Evolutionary conservation across 257 asterid species (phyloP).

Genomic region (Nicotiana sylvestris): DNA sequence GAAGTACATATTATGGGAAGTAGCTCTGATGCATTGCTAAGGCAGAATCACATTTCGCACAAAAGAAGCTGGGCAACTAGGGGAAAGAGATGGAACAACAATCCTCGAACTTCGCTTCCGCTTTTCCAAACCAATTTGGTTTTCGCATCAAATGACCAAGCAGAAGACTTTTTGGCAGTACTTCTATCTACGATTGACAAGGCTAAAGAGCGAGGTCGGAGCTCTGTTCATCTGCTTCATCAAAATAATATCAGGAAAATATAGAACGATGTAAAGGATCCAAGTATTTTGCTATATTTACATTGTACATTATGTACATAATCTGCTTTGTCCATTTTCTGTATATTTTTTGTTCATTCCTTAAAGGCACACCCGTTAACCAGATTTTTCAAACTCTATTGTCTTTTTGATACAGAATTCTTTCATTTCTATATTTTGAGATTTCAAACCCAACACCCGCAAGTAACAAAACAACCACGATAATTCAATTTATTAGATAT

Average conservation of each 20-base stretch:
- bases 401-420: not conserved
- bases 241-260: slow-evolving; percentile 52
- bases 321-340: not conserved
- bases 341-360: not conserved
- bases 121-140: slow-evolving; percentile 61
- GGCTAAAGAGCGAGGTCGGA: slow-evolving; percentile 66
- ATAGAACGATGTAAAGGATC: not conserved
- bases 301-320: slow-evolving; percentile 1
- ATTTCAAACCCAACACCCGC: not conserved
- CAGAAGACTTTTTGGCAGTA: slow-evolving; percentile 55
- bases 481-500: too few species aligned
- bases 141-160: slow-evolving; percentile 44
- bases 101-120: slow-evolving; percentile 49
- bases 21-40: slow-evolving; percentile 43
- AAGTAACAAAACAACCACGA: too few species aligned
- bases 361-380: not conserved
- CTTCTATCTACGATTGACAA: slow-evolving; percentile 50
- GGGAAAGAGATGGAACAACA: slow-evolving; percentile 39
- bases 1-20: slow-evolving; percentile 86
- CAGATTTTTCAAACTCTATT: not conserved
- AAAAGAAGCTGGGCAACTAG: slow-evolving; percentile 32
- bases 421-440: not conserved
- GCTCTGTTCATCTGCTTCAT: slow-evolving; percentile 49
- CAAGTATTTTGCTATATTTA: not conserved
- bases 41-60: slow-evolving; percentile 44